Base-by-base conservation (phyloP, 805 yeast species). In the Pichia scutulata region DNA sequence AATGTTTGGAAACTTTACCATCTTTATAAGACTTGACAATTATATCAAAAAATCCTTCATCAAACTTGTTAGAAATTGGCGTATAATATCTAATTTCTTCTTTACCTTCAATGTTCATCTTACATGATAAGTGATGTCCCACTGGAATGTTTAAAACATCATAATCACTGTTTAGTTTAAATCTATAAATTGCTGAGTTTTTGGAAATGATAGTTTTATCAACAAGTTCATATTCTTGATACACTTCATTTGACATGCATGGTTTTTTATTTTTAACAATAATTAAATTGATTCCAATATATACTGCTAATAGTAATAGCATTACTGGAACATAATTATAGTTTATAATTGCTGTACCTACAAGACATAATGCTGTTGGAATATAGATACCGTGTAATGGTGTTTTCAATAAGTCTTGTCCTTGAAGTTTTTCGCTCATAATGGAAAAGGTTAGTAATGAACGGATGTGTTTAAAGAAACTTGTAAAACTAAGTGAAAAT, bases 381-480 rank as follows among this genome's bases (percentile, higher is more conserved):
- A 86, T 85, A 62, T 78, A 80, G 46, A 86, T 77, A 19, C 90
- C 89, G 60, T 86, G 95, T 41, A 86, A 65, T 7, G 90, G 89
- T 48, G 82, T 78, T 60, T 82, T 80, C 52, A 84, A 70, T 43
- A 84, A 68, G 48, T 80, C 81, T 55, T 76, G 50, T 6, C 57
- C 57, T 47, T 50, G 51, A 12, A 52, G 19, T 39, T 55, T 55
- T 33, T 33, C 37, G n/a, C 37, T n/a, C 37, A 33, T 33, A 7
- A n/a, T 33, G 8, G 19, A n/a, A 16, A n/a, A n/a, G 4, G 19
- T 33, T 28, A 12, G 5, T 10, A 13, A 28, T 28, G n/a, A 3
- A 13, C 2, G 33, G 16, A 28, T 13, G 16, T 13, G 7, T 16
- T 28, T 13, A 28, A 28, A n/a, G n/a, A 28, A 28, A 13, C 16